These are phyloP conservation scores for Amanita muscaria DNA, from an alignment of 768 basidiomycete genomes.

Conservation along the genomic window DNA sequence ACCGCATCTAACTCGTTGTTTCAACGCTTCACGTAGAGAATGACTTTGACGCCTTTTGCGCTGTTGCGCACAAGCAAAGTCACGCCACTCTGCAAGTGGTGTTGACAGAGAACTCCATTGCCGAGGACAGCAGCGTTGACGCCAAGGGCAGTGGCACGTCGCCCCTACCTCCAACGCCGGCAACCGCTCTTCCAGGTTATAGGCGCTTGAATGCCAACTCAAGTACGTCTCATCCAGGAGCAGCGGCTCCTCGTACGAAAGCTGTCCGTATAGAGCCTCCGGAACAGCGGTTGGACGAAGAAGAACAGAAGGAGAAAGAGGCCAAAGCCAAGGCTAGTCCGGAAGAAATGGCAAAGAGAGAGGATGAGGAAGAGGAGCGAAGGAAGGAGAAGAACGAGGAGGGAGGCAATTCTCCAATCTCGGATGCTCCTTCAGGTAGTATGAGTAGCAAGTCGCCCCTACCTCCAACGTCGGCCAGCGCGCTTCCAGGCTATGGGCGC, in stretches of 20 bases:
- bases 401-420: too few species aligned
- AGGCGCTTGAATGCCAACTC: conserved; percentile 55
- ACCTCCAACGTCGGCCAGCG: conserved; percentile 56
- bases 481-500: conserved; percentile 33
- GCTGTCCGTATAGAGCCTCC: conserved; percentile 58
- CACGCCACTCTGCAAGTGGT: too few species aligned
- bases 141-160: conserved; percentile 40
- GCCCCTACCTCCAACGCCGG: conserved; percentile 63
- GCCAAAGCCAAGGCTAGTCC: conserved; percentile 15
- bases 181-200: conserved; percentile 33
- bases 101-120: too few species aligned
- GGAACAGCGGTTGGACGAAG: conserved; percentile 30
- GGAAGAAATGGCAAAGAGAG: conserved; percentile 10
- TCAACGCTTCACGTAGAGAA: too few species aligned
- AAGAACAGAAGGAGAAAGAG: conserved; percentile 23
- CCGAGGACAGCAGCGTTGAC: too few species aligned
- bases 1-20: too few species aligned
- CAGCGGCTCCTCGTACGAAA: conserved; percentile 27
- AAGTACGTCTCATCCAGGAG: conserved; percentile 53
- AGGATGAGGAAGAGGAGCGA: conserved; percentile 18
- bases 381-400: conserved; percentile 27
- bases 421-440: conserved; percentile 29
- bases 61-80: too few species aligned
- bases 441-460: conserved; percentile 31
- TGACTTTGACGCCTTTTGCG: too few species aligned